Base-by-base conservation (phyloP, 202 grass and related monocot genomes). In the Panicum hallii region DNA sequence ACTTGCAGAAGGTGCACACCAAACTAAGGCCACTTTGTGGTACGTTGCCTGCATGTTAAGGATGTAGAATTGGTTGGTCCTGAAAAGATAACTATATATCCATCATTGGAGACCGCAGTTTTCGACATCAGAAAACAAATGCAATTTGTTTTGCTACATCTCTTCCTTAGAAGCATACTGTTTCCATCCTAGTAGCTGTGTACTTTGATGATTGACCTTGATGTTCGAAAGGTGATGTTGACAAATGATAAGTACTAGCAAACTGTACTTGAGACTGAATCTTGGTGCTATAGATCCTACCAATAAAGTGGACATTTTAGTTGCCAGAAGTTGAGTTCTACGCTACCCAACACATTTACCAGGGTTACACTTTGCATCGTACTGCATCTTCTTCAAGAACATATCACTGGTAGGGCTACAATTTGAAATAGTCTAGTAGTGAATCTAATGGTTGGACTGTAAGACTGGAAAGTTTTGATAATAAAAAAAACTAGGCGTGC, bases 41-140 rank as follows among this genome's bases (percentile, higher is more conserved):
- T 38, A 20, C 60, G 70, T 75, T 87, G 77, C 70, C 60, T 81
- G 12, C 78, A 75, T 81, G 47, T 81, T 81, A 87, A 81, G 68
- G 70, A 60, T 81, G 19, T 19, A 49, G n/a, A 36, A 77, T 5
- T 69, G 63, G 42, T 77, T 69, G 72, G 26, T 63, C 26, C 23
- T 28, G 22, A 62, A 62, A 62, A 74, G 9, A 32, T 11, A 63
- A 5, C 48, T 11, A 32, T 32, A 32, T 32, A 54, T 48, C 2
- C 2, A 10, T 49, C 45, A 2, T 53, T 45, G 54, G 45, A 40
- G 28, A 46, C 34, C 14, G 16, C 70, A 45, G 15, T 70, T 60
- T 79, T 71, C 26, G 20, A 44, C 9, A 65, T 42, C 13, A 42
- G 45, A 23, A 75, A 57, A 15, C 1, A 56, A 56, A 55, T 6